These are phyloP conservation scores for Arthrinium phaeospermum DNA, from an alignment of 2,329 filamentous ascomycete species.

Conservation along the genomic window DNA sequence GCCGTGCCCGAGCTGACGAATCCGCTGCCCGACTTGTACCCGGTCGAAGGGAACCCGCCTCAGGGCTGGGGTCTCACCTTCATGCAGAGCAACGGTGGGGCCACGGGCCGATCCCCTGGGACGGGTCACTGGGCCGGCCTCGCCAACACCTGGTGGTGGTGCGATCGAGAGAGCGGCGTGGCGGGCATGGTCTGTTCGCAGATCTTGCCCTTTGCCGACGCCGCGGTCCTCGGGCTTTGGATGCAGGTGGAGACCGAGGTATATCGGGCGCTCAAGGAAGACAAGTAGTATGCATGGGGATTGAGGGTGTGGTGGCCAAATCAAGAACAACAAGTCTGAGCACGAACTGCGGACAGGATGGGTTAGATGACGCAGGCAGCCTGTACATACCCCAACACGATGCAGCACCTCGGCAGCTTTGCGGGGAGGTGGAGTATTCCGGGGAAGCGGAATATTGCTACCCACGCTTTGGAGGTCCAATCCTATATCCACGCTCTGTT, in stretches of 20 bases:
- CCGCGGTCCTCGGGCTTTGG: conserved; percentile 49
- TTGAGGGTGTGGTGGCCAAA: too few species aligned
- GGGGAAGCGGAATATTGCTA: not conserved
- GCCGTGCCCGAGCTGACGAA: conserved; percentile 57
- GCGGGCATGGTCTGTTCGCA: conserved; percentile 58
- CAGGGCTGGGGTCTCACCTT: conserved; percentile 71
- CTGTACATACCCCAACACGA: not conserved
- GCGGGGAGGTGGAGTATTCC: not conserved
- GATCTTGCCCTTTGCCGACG: conserved; percentile 56
- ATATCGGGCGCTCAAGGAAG: conserved; percentile 35
- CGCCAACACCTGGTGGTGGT: conserved; percentile 68
- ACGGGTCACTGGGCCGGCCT: conserved; percentile 65
- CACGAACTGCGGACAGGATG: not conserved
- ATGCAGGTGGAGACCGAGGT: conserved; percentile 44
- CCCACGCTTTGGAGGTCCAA: not conserved
- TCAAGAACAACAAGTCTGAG: too few species aligned
- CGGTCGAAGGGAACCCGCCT: conserved; percentile 49
- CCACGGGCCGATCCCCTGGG: conserved; percentile 56
- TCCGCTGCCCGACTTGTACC: conserved; percentile 55
- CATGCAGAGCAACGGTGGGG: conserved; percentile 55
- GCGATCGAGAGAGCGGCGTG: conserved; percentile 63
- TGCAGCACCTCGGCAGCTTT: not conserved
- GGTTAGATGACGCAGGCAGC: not conserved
- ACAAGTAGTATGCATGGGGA: conserved; percentile 17
- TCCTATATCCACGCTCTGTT: not conserved